Evolutionary conservation across 768 basidiomycete genomes (phyloP).

Genomic region (Amanita inopinata): DNA sequence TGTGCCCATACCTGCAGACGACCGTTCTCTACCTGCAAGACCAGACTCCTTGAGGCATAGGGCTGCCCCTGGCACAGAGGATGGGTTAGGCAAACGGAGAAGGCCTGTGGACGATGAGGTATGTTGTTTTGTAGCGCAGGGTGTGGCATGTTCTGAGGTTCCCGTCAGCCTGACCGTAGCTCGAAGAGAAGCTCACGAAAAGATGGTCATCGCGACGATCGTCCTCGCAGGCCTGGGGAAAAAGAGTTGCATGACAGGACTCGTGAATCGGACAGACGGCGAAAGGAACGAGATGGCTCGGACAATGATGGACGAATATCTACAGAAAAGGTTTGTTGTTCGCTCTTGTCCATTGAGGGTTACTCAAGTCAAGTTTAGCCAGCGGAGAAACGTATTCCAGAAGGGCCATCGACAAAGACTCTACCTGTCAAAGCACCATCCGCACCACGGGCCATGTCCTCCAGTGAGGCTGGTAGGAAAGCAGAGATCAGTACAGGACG

Average conservation of each 20-base stretch:
- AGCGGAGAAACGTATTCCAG: slow-evolving; percentile 13
- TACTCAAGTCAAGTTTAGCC: slow-evolving; percentile 2
- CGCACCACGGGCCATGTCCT: slow-evolving; percentile 15
- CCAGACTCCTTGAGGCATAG: slow-evolving; percentile 54
- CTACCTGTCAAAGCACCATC: slow-evolving; percentile 12
- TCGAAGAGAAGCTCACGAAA: slow-evolving; percentile 79
- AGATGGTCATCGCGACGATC: slow-evolving; percentile 69
- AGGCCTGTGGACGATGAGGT: slow-evolving; percentile 69
- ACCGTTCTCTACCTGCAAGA: slow-evolving; percentile 46
- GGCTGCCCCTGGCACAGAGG: slow-evolving; percentile 39
- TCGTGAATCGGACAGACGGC: slow-evolving; percentile 59
- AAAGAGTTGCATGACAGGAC: slow-evolving; percentile 60
- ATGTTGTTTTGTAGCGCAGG: slow-evolving; percentile 18
- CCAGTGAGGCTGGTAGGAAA: slow-evolving; percentile 8
- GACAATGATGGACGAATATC: slow-evolving; percentile 40
- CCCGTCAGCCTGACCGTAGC: slow-evolving; percentile 52
- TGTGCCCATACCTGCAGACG: slow-evolving; percentile 30
- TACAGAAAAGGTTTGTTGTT: slow-evolving; percentile 49
- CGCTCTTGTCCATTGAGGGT: not conserved
- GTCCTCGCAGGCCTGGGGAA: slow-evolving; percentile 53
- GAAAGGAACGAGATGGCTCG: slow-evolving; percentile 50
- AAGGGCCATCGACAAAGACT: slow-evolving; percentile 10
- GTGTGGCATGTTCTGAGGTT: slow-evolving; percentile 11
- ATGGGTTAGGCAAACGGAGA: slow-evolving; percentile 64
- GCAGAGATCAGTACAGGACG: slow-evolving; percentile 12